Evolutionary conservation across 2,329 filamentous ascomycete genomes (phyloP), one percentile per base, ranked within the genome.

Genomic region (Lachnellula cervina): DNA sequence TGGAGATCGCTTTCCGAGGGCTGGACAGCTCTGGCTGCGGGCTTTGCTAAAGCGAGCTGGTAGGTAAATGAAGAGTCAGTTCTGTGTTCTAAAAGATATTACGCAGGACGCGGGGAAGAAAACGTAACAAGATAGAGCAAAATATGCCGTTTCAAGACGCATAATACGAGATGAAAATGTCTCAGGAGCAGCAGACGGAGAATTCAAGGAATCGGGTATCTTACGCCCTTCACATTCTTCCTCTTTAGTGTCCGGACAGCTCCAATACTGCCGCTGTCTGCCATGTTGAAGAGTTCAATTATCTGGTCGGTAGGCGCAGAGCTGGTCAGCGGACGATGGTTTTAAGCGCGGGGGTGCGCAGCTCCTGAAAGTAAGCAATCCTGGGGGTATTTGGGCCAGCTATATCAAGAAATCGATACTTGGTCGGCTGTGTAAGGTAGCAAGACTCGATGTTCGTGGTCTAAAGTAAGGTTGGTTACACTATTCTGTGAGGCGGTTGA

Each of bases 171-270:
- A 32, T 11, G 28, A 32, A 11, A 9, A 32, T 32, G 28, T 32
- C 28, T 32, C 28, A 32, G 28, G 9, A 13, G 28, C 28, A 32
- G 28, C 9, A 32, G 28, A 32, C 28, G 4, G 9, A 32, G 28
- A 32, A 32, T 32, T 11, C 28, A 32, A 11, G 28, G 28, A 32
- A 32, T 32, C 8, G 28, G 13, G 9, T 32, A 32, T 32, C 28
- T 32, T 32, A 32, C 28, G 9, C 92, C 93, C 77, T 97, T 97
- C 74, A 96, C 88, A 72, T 99, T 99, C 83, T 97, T 97, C 80
- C 93, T 88, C 86, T 97, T 97, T 86, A 99, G 88, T 59, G 94
- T 95, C 74, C 83, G 82, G 74, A 81, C 81, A 61, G 81, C 81
- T 65, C 86, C 85, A 68, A 86, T 83, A 34, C 40, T 46, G 16